Percentiles rank a stretch among this genome's conserved stretches.
phyloP scores from a whole-genome alignment of 371 early-diverging fungal genomes.

The Mucor piriformis region DNA sequence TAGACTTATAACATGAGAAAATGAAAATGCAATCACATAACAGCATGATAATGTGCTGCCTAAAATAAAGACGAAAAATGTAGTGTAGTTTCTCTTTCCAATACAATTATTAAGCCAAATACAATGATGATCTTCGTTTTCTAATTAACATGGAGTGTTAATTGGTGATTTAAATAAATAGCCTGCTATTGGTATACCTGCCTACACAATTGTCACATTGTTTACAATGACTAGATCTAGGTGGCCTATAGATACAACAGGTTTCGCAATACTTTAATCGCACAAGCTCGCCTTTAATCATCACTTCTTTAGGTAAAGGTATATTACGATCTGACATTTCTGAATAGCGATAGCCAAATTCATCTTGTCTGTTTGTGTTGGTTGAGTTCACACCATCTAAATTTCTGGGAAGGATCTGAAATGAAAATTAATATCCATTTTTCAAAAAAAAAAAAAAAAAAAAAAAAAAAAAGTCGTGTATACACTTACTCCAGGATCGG shows the following conservation, averaged over 20 bases:
- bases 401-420: constrained; percentile 69
- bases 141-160: constrained; percentile 29
- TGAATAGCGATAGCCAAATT: constrained; percentile 21
- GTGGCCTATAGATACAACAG: constrained; percentile 90
- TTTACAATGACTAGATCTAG: constrained; percentile 87
- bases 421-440: neutral
- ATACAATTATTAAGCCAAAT: constrained; percentile 95
- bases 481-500: constrained; percentile 82
- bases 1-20: constrained; percentile 53
- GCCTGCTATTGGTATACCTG: constrained; percentile 25
- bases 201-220: constrained; percentile 93
- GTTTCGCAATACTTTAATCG: constrained; percentile 89
- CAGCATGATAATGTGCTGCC: constrained; percentile 56
- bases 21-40: constrained; percentile 60
- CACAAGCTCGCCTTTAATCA: constrained; percentile 63
- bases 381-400: constrained; percentile 45
- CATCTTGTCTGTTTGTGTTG: neutral
- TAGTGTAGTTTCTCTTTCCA: constrained; percentile 89
- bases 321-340: constrained; percentile 24
- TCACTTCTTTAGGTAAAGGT: constrained; percentile 59
- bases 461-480: neutral
- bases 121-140: constrained; percentile 91
- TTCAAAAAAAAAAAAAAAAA: neutral
- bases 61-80: constrained; percentile 79
- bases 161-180: neutral